Conservation (phyloP, 768 basidiomycete genomes). For the Naganishia vaughanmartiniae region DNA sequence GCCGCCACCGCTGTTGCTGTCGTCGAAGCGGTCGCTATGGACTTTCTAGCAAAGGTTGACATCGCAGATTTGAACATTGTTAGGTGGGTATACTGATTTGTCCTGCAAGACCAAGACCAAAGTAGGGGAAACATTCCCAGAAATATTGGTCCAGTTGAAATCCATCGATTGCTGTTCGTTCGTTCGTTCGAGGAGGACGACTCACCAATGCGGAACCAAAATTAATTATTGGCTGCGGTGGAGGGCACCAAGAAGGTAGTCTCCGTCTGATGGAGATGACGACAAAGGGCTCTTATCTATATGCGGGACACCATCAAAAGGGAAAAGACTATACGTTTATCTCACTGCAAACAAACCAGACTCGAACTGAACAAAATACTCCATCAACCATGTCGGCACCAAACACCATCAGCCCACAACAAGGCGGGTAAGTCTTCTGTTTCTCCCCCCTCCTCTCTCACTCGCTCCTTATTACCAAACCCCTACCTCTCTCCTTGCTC, state of each 20-base stretch:
- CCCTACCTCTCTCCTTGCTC: background rate
- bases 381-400: background rate
- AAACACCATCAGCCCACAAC: slow-evolving; percentile 17
- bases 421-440: slow-evolving; percentile 6
- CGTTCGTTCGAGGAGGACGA: background rate
- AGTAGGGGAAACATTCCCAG: too few relatives aligned
- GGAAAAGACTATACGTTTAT: background rate
- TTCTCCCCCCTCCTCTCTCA: background rate
- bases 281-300: background rate
- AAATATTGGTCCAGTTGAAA: background rate
- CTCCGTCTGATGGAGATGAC: background rate
- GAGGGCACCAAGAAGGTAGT: background rate
- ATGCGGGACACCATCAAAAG: too few relatives aligned
- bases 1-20: background rate
- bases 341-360: background rate
- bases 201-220: background rate
- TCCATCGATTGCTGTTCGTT: background rate
- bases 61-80: background rate
- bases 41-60: background rate
- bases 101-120: too few relatives aligned
- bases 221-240: background rate
- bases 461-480: background rate
- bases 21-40: background rate
- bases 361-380: background rate
- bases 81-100: background rate